Evolutionary conservation across 2,329 filamentous ascomycete species (phyloP), one percentile per base, ranked within the genome.

Genomic region (Lachnellula cervina): DNA sequence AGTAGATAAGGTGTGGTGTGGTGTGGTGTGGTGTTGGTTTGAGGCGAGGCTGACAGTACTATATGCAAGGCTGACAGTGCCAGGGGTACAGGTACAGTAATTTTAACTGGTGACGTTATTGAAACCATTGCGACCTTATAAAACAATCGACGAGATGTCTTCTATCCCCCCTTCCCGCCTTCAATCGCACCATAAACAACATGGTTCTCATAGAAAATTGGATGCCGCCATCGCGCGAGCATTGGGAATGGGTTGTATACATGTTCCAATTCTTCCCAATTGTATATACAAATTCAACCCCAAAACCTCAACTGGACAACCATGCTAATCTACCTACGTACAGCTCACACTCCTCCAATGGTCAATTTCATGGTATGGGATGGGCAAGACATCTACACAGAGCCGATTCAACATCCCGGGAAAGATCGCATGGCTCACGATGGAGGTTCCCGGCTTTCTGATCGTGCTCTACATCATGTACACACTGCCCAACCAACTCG

Each of bases 351-450:
- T 83, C 1, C 51, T 82, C 21, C 91, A 96, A 82, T 95, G 88
- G 86, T 16, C 60, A 3, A 74, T 80, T n/a, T 80, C 83, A 54
- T 96, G 83, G 80, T 94, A 97, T 71, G 89, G 89, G 50, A 90
- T 93, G 77, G 94, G 94, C 71, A 97, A 97, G 74, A 96, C 92
- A 2, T 96, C 90, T 3, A 80, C 84, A 17, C 68, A 78, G 3
- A 91, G 87, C 65, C 75, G 75, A 13, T 77, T 94, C 69, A 99
- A 99, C 73, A 72, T 97, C n/a, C 89, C 92, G 1, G 94, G 94
- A 59, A 89, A 89, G 65, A 76, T 90, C 60, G 91, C 84, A 56
- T 99, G 94, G 94, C 80, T 88, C 54, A 81, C 85, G 2, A 97
- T 97, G 90, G 94, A 99, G 72, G 76, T 81, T 14, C 85, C 89